Evolutionary conservation across 192 early-diverging fungal genomes (phyloP), one percentile per base, ranked within the genome.

Genomic region (Phlyctochytrium planicorne): DNA sequence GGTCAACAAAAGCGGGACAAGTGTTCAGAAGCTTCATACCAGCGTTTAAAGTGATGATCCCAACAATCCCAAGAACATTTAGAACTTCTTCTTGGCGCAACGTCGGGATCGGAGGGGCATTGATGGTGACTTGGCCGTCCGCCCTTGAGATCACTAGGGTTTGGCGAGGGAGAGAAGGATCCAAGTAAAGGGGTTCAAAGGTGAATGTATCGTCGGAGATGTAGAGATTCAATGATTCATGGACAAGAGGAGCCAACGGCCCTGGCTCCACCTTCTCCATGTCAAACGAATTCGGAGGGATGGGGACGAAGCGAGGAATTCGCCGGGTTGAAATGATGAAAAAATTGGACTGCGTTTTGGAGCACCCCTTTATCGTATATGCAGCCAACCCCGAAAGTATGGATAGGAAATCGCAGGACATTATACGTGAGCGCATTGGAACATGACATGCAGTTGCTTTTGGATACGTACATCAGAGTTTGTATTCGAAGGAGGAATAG

Each of bases 21-120:
- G 14, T 16, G 12, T 59, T 25, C n/a, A 59, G 3, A 53, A 59
- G 52, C 24, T 20, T 37, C 69, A 59, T 73, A 89, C 91, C 90
- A 57, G 89, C 82, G 59, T 89, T 80, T 3, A 93, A 77, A 27
- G 74, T 70, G 34, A 91, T 79, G 53, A 93, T 81, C 30, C 91
- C 91, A 47, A 93, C 77, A 59, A 93, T 75, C 65, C 92, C 92
- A 66, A 82, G 83, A 16, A 91, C 82, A 24, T 53, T 80, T 31
- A 84, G 47, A 20, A 78, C 72, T 52, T 86, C 79, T 30, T 85
- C 81, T 3, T 89, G 85, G 10, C 68, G 52, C 29, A 79, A 55
- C 23, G 79, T 79, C 2, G 75, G 61, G 10, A 74, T 33, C 0
- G 81, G 81, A 34, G 81, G 81, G 17, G 86, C 80, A 69, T 89